Evolutionary conservation across 2,329 filamentous ascomycete species (phyloP).

Genomic region (Phyllosticta citrichinensis): DNA sequence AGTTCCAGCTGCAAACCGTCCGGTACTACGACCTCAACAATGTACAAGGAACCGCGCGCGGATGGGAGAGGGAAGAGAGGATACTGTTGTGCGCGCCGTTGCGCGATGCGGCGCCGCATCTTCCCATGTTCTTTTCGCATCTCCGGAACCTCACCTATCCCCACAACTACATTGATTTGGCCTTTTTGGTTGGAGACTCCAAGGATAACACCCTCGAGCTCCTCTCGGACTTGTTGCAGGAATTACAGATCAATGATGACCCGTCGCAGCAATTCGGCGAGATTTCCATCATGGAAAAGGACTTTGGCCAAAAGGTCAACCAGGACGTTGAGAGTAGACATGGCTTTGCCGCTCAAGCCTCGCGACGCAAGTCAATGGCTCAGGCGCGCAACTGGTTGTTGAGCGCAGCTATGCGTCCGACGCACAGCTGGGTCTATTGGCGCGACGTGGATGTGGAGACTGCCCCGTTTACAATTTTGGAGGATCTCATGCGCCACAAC

Average conservation of each 20-base stretch:
- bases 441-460: constrained; percentile 97
- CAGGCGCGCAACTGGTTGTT: constrained; percentile 95
- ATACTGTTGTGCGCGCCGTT: constrained; percentile 92
- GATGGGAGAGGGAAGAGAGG: constrained; percentile 93
- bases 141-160: constrained; percentile 94
- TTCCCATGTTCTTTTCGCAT: constrained; percentile 98
- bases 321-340: constrained; percentile 97
- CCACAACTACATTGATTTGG: constrained; percentile 89
- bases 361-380: constrained; percentile 91
- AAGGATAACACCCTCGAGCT: constrained; percentile 80
- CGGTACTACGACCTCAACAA: constrained; percentile 94
- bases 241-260: constrained; percentile 70
- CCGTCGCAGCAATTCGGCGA: constrained; percentile 81
- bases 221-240: constrained; percentile 63
- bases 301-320: constrained; percentile 95
- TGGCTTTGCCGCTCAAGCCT: constrained; percentile 92
- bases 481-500: constrained; percentile 97
- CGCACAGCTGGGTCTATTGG: constrained; percentile 99
- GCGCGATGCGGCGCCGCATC: constrained; percentile 81
- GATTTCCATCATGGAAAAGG: constrained; percentile 96
- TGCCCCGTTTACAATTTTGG: constrained; percentile 89
- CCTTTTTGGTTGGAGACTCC: constrained; percentile 94
- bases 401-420: constrained; percentile 83
- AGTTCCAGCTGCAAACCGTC: constrained; percentile 82
- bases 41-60: constrained; percentile 80